Base-by-base conservation (phyloP, 169 alveolate species). In the Cystoisospora suis region DNA sequence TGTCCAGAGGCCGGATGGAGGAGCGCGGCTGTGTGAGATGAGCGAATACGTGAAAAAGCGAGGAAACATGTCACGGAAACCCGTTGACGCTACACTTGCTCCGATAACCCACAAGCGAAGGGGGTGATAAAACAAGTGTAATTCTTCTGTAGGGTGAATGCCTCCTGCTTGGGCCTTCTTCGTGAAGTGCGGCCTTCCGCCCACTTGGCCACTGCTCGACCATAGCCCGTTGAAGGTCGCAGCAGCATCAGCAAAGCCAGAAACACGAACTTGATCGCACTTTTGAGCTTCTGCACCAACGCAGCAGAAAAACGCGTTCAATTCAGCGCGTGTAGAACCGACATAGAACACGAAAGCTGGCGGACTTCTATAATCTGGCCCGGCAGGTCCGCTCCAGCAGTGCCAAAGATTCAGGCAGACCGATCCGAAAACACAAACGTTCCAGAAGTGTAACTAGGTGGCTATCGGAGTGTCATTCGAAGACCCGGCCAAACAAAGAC, bases 1-100 rank as follows among this genome's bases (percentile, higher is more conserved):
- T 5, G 83, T 72, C 83, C 83, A 72, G 40, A 36, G 56, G 40
- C 83, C 83, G 36, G 47, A n/a, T 23, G 83, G 83, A 15, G 83
- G 83, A 4, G 45, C 83, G 23, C 53, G 46, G 45, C 83, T 38
- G 23, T 36, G 46, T 6, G 20, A 9, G 46, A 40, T 72, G 36
- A 72, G 27, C 20, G 83, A 20, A 56, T 72, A 72, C 27, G 83
- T 53, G 83, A 72, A 72, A 72, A 72, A 72, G 2, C 32, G 46
- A 34, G 83, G 83, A 34, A 40, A 36, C 38, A 17, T 34, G 15
- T 38, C 44, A 29, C n/a, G 72, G 23, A 36, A 58, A 9, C 72
- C 72, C 3, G 20, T 49, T 12, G n/a, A 49, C 61, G 20, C 20
- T 49, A 20, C n/a, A 20, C 61, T 9, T 20, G 61, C 44, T 27